These are phyloP conservation scores for Neurospora intermedia DNA, from an alignment of 495 filamentous ascomycete genomes.

Conservation along the genomic window DNA sequence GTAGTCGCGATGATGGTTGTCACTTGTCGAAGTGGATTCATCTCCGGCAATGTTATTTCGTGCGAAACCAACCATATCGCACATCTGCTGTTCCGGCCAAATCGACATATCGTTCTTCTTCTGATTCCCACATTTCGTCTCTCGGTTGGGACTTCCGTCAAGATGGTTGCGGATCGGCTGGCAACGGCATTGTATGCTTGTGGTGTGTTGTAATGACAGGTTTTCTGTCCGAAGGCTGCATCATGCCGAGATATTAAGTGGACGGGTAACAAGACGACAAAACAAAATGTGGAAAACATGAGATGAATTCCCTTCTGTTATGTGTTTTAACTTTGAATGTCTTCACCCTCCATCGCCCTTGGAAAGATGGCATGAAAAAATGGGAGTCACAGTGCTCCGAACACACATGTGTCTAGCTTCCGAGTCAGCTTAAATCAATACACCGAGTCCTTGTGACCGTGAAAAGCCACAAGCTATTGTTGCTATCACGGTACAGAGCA, in stretches of 20 bases:
- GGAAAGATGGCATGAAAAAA: no score
- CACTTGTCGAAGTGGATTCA: background rate
- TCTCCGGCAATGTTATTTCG: background rate
- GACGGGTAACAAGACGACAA: background rate
- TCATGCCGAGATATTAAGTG: background rate
- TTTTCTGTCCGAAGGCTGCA: background rate
- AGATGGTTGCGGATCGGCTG: background rate
- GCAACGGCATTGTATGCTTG: background rate
- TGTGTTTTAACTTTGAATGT: no score
- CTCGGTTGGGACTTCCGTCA: background rate
- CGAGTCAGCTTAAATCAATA: no score
- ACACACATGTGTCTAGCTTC: no score
- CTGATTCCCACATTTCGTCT: background rate
- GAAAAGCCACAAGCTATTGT: no score
- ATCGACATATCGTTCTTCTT: background rate
- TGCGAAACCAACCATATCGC: no score
- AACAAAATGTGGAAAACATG: no score
- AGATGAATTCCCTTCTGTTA: no score
- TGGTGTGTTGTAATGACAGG: background rate
- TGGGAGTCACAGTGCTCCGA: no score
- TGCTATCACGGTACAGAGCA: no score
- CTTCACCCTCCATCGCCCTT: no score
- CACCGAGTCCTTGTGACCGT: no score
- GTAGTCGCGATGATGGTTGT: background rate
- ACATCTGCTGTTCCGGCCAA: background rate